phyloP scores from a whole-genome alignment of 495 filamentous ascomycete species.

The Tuber borchii region DNA sequence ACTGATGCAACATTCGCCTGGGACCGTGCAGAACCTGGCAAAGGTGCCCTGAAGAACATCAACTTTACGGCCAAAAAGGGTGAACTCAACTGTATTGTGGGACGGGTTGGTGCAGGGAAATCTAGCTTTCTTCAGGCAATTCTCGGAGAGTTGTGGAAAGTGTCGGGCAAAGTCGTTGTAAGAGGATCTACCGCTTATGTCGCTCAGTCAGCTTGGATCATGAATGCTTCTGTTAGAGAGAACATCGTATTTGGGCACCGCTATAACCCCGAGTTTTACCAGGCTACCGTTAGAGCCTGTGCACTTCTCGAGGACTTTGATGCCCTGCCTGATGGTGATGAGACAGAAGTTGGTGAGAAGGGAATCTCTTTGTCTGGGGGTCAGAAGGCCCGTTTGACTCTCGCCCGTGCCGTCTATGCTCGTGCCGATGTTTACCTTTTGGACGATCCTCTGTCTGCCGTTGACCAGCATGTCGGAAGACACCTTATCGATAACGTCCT shows the following conservation, averaged over 20 bases:
- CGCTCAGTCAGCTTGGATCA: conserved; percentile 88
- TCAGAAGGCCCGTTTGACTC: conserved; percentile 90
- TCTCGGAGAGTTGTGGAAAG: conserved; percentile 85
- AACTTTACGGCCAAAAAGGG: conserved; percentile 82
- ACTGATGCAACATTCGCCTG: conserved; percentile 87
- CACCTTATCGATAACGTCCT: conserved; percentile 93
- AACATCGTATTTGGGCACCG: conserved; percentile 97
- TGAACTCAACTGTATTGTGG: conserved; percentile 86
- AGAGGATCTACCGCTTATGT: conserved; percentile 83
- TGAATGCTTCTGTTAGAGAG: conserved; percentile 94
- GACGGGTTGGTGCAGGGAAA: conserved; percentile 91
- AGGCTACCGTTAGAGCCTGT: conserved; percentile 87
- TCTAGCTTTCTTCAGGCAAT: conserved; percentile 83
- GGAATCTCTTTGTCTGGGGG: conserved; percentile 96
- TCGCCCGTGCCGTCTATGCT: conserved; percentile 93
- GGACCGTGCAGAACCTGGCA: conserved; percentile 56
- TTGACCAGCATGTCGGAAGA: conserved; percentile 94
- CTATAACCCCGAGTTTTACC: conserved; percentile 92
- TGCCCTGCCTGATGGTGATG: conserved; percentile 88
- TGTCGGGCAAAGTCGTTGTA: conserved; percentile 73
- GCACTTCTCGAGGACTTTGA: conserved; percentile 87
- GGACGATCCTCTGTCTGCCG: conserved; percentile 89
- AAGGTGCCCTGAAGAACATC: conserved; percentile 63
- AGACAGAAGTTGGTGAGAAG: conserved; percentile 92
- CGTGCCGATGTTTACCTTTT: conserved; percentile 94